These are phyloP conservation scores for Malus orientalis DNA, from an alignment of 306 rosid genomes.

Conservation along the genomic window DNA sequence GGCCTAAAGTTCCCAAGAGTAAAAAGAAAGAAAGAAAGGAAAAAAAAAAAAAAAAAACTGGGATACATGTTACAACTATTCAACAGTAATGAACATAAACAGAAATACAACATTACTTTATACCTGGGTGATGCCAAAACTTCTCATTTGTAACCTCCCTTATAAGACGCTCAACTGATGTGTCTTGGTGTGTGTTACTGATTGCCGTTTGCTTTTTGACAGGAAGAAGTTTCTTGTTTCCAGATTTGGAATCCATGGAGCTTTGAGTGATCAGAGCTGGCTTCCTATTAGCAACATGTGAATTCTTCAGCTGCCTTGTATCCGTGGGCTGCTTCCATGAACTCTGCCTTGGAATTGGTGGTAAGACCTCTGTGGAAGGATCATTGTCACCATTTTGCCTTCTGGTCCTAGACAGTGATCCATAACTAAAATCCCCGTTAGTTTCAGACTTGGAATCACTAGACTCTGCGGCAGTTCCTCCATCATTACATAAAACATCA, in stretches of 20 bases:
- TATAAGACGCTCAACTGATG: conserved; percentile 94
- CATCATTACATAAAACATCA: conserved; percentile 51
- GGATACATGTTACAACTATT: background rate
- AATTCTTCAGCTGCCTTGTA: conserved; percentile 57
- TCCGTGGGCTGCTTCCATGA: conserved; percentile 82
- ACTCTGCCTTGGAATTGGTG: conserved; percentile 75
- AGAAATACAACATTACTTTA: conserved; percentile 2
- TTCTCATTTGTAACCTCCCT: conserved; percentile 95
- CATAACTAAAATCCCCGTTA: conserved; percentile 58
- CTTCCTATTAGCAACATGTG: conserved; percentile 54
- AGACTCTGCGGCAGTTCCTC: conserved; percentile 40
- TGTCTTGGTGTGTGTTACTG: conserved; percentile 58
- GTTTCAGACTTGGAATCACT: conserved; percentile 58
- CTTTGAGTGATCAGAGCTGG: conserved; percentile 41
- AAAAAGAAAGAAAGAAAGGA: background rate
- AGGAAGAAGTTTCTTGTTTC: conserved; percentile 62
- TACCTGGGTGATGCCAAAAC: conserved; percentile 99
- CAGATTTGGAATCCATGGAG: conserved; percentile 54
- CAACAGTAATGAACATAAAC: background rate
- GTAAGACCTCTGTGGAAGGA: conserved; percentile 54
- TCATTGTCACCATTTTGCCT: conserved; percentile 59
- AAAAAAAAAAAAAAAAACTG: background rate
- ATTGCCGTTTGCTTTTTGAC: conserved; percentile 66
- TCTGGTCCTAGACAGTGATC: conserved; percentile 45
- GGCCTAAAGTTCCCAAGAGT: conserved; percentile 10